Base-by-base conservation (phyloP, 208 protist species). In the Leishmania aethiopica region DNA sequence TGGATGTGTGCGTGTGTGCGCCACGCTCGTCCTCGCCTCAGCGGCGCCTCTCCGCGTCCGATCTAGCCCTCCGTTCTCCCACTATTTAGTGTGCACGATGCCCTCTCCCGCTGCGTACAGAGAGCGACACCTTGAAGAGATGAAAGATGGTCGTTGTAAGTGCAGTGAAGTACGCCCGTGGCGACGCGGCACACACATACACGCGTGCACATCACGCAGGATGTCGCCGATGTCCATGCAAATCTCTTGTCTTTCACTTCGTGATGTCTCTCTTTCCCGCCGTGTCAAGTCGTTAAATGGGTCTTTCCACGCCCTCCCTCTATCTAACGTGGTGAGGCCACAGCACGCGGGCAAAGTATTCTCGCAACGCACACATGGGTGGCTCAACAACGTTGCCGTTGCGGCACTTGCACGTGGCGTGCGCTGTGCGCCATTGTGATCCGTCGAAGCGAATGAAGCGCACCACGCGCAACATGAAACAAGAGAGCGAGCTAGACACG, bases 201-300 rank as follows among this genome's bases (percentile, higher is more conserved):
- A 74, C 70, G 11, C 70, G 25, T 51, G 28, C 45, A 22, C 45
- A 7, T 11, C 45, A 53, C 25, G 3, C 5, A 10, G 0, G 70
- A 74, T 74, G 40, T 17, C 28, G 7, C 4, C 40, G 5, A 53
- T 19, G 11, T 5, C 42, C 70, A 22, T 19, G 70, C 40, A 53
- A 17, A 5, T 45, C 28, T 45, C 28, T 35, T 32, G 19, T 7
- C 22, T 72, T 72, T 53, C 25, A 51, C 70, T 51, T 74, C 28
- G 8, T 17, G 70, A 37, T 74, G 70, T 40, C 32, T 22, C n/a
- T 37, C 62, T 40, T 10, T 22, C 62, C 51, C 73, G 11, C 69
- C 28, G 67, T 66, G 83, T 70, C 78, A 57, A 57, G 51, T 55
- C 51, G 37, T 64, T 51, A 28, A 32, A 59, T 19, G n/a, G 28